Base-by-base conservation (phyloP, 768 basidiomycete genomes). In the Serendipita indica region DNA sequence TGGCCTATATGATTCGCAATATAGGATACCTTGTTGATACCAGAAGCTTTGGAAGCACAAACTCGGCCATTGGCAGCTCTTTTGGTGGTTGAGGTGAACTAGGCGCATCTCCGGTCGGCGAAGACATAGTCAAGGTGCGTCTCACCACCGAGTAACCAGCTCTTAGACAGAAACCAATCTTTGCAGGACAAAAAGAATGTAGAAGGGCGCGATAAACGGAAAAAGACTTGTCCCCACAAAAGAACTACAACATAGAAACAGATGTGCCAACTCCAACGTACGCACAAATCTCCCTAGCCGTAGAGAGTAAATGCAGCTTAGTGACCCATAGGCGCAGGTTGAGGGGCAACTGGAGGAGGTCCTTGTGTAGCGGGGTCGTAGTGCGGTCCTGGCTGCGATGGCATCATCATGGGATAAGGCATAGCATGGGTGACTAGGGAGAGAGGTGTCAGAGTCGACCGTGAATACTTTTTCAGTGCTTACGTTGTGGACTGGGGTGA, bases 371-470 rank as follows among this genome's bases (percentile, higher is more conserved):
- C 34, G 37, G 7, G 45, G 39, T 33, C 20, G 45, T n/a, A 30
- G n/a, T 20, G 49, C 16, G 60, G 35, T 54, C 83, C 81, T 13
- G 83, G 83, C 25, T 59, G 62, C 58, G 84, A 85, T 58, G 82
- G 84, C 84, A 89, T 88, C 86, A 90, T 90, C 84, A 88, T 86
- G n/a, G 79, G 83, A 69, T 90, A 91, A 46, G 86, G 84, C 63
- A 86, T 80, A 33, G 89, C 86, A 65, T 89, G 89, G 70, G 83
- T 82, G 68, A 90, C 89, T 91, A 71, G 62, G 57, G 27, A 34
- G 66, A 63, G 59, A 60, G 62, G 63, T 43, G 65, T 71, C 62
- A 72, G 65, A 63, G 52, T 57, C 63, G 69, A 58, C 63, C 56
- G 52, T 33, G 61, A 63, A 57, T 64, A 59, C 70, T n/a, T n/a